These are phyloP conservation scores for Coniferiporia sulphurascens DNA, from an alignment of 1,284 basidiomycete species.

Conservation along the genomic window DNA sequence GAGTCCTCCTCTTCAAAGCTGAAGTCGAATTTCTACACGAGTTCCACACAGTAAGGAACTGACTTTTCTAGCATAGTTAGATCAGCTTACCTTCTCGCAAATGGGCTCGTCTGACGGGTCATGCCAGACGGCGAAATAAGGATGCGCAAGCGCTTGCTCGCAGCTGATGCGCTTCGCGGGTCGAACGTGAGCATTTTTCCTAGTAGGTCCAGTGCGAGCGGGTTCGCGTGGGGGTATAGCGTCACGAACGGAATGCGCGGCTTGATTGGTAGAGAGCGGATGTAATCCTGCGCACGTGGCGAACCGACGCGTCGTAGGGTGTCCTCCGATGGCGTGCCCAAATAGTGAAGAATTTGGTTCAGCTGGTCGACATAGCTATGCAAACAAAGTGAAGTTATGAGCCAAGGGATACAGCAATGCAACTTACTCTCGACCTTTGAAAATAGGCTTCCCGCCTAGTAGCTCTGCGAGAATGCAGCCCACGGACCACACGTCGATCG, in stretches of 20 bases:
- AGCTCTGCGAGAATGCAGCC: constrained; percentile 98
- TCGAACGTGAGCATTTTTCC: constrained; percentile 94
- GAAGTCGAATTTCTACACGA: constrained; percentile 85
- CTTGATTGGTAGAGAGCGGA: constrained; percentile 95
- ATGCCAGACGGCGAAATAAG: constrained; percentile 93
- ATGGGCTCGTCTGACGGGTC: constrained; percentile 89
- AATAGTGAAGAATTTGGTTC: constrained; percentile 96
- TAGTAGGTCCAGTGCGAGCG: constrained; percentile 89
- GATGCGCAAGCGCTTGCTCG: constrained; percentile 92
- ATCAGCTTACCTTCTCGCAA: constrained; percentile 56
- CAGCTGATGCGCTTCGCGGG: constrained; percentile 91
- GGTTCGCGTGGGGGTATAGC: constrained; percentile 91
- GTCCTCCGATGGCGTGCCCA: constrained; percentile 95
- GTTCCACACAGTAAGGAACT: neutral
- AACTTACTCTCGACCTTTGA: constrained; percentile 89
- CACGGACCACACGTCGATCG: constrained; percentile 97
- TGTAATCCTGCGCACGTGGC: constrained; percentile 94
- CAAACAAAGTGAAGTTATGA: constrained; percentile 9
- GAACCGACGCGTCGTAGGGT: constrained; percentile 94
- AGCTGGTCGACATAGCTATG: constrained; percentile 93
- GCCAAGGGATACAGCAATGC: neutral
- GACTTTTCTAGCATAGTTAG: constrained; percentile 19
- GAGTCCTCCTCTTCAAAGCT: constrained; percentile 96
- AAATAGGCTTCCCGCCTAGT: constrained; percentile 95
- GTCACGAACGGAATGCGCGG: constrained; percentile 88